Evolutionary conservation across 352 stramenopile genomes (phyloP).

Genomic region (Globisporangium alternatum): DNA sequence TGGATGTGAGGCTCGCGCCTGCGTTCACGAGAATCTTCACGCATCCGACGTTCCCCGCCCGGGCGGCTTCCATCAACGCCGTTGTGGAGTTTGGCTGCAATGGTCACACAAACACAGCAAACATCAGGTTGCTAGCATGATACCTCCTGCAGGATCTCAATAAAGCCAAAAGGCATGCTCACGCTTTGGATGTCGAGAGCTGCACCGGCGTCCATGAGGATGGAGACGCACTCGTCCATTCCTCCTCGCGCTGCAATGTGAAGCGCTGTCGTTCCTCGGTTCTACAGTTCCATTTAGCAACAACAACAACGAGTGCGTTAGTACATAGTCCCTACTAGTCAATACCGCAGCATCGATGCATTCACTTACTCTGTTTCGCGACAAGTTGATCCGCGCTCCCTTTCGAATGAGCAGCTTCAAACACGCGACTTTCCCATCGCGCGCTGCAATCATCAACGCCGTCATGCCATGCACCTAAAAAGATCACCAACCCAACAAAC

Average conservation of each 20-base stretch:
- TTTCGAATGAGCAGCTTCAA: slow-evolving; percentile 78
- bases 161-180: slow-evolving; percentile 15
- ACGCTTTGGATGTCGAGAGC: slow-evolving; percentile 79
- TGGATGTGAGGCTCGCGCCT: slow-evolving; percentile 61
- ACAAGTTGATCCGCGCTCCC: slow-evolving; percentile 77
- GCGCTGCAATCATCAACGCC: slow-evolving; percentile 76
- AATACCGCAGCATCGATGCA: neutral
- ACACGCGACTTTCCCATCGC: slow-evolving; percentile 62
- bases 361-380: slow-evolving; percentile 65
- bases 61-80: slow-evolving; percentile 85
- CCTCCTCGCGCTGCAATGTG: slow-evolving; percentile 78
- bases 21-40: slow-evolving; percentile 68
- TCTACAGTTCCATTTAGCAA: slow-evolving; percentile 26
- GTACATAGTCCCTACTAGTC: neutral
- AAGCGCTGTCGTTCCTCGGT: slow-evolving; percentile 75
- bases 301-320: neutral
- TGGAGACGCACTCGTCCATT: slow-evolving; percentile 69
- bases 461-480: slow-evolving; percentile 78
- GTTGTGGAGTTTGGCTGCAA: slow-evolving; percentile 79
- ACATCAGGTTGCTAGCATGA: neutral
- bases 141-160: neutral
- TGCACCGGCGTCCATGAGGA: slow-evolving; percentile 64
- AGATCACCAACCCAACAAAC: neutral
- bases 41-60: slow-evolving; percentile 72
- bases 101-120: neutral